Evolutionary conservation across 2,329 filamentous ascomycete genomes (phyloP).

Genomic region (Alternaria arbusti): DNA sequence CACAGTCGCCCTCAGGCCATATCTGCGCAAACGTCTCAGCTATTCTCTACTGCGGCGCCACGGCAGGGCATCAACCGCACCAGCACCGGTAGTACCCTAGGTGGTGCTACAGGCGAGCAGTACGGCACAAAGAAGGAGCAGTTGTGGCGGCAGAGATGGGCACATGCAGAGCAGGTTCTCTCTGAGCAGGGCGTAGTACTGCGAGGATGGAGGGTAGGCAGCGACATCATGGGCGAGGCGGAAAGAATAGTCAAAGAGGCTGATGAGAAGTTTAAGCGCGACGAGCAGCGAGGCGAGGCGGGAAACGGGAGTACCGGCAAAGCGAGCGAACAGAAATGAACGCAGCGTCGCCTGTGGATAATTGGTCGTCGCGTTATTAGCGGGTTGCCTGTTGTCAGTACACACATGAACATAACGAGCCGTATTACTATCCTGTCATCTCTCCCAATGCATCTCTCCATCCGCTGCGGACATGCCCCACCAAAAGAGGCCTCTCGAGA

Average conservation of each 20-base stretch:
- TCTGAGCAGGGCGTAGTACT: conserved; percentile 70
- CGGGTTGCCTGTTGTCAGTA: background rate
- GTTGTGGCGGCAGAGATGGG: conserved; percentile 73
- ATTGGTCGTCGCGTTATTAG: background rate
- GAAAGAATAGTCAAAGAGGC: conserved; percentile 67
- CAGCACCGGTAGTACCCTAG: conserved; percentile 34
- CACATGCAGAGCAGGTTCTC: conserved; percentile 68
- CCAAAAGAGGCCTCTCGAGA: background rate
- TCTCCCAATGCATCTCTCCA: background rate
- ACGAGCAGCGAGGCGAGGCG: background rate
- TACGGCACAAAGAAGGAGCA: conserved; percentile 71
- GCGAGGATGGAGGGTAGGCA: conserved; percentile 75
- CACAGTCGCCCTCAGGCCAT: conserved; percentile 29
- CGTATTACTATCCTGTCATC: background rate
- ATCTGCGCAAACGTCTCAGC: conserved; percentile 26
- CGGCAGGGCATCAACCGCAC: conserved; percentile 32
- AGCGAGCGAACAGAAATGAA: background rate
- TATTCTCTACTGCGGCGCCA: conserved; percentile 33
- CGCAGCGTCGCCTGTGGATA: too few relatives aligned
- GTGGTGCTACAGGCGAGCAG: conserved; percentile 27
- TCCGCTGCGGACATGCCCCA: background rate
- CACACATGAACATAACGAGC: background rate
- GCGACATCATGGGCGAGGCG: conserved; percentile 72
- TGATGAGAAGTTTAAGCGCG: conserved; percentile 45
- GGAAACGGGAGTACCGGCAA: background rate